Evolutionary conservation across 73 alveolate species (phyloP).

Genomic region (Paramecium primaurelia): DNA sequence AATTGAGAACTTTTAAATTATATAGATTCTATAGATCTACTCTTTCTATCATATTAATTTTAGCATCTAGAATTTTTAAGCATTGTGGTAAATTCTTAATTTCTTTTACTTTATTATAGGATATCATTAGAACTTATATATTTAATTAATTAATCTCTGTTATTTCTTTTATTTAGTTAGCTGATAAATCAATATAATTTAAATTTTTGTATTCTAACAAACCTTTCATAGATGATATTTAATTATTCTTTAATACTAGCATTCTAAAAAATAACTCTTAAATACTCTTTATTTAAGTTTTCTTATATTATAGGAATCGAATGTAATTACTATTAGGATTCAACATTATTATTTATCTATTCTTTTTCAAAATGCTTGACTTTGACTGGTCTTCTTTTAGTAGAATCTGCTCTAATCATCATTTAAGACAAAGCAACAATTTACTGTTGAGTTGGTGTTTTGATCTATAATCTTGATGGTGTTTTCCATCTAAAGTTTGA

Average conservation of each 20-base stretch:
- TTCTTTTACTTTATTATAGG: neutral
- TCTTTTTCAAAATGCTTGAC: neutral
- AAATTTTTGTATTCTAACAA: neutral
- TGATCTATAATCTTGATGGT: neutral
- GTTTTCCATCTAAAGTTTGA: constrained; percentile 19
- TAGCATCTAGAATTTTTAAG: constrained; percentile 7
- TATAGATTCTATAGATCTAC: neutral
- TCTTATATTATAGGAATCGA: neutral
- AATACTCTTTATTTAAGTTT: neutral
- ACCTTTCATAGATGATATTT: constrained; percentile 14
- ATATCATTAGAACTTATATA: neutral
- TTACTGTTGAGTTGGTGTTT: neutral
- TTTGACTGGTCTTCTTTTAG: constrained; percentile 3
- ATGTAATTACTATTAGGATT: neutral
- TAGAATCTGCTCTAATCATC: constrained; percentile 11
- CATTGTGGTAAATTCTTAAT: neutral
- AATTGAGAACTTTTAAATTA: neutral
- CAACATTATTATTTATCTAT: neutral
- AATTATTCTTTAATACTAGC: neutral
- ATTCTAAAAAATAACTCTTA: neutral
- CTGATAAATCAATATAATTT: constrained; percentile 32
- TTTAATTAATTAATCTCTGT: neutral
- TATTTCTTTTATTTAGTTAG: constrained; percentile 12
- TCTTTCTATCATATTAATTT: neutral
- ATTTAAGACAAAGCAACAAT: neutral